A percentile compares a stretch with the other conserved stretches of the same genome.
These are phyloP conservation scores for Bathelium albidoporum DNA, from an alignment of 495 filamentous ascomycete genomes.

Conservation along the genomic window DNA sequence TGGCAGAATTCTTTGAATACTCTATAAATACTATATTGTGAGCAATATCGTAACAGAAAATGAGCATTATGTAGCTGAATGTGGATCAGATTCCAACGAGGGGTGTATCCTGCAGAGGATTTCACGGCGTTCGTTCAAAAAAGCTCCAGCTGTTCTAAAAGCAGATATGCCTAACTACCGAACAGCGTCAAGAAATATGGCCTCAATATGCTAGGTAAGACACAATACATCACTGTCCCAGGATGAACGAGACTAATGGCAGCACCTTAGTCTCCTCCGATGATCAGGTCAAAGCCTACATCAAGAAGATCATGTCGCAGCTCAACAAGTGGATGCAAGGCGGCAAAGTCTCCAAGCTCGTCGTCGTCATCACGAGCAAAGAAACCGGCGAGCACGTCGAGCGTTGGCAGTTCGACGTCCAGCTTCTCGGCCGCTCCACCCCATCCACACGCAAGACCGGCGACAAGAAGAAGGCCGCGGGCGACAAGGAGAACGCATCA, in stretches of 20 bases:
- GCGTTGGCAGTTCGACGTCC: slow-evolving; percentile 86
- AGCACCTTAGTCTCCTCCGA: slow-evolving; percentile 63
- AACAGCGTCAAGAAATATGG: slow-evolving; percentile 94
- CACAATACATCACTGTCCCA: neutral
- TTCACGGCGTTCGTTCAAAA: slow-evolving; percentile 65
- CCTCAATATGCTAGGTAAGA: slow-evolving; percentile 84
- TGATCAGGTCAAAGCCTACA: slow-evolving; percentile 97
- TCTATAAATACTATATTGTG: slow-evolving; percentile 90
- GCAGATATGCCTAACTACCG: slow-evolving; percentile 4
- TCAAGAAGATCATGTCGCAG: slow-evolving; percentile 97
- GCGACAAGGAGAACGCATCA: slow-evolving; percentile 54
- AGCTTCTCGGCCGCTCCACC: slow-evolving; percentile 11
- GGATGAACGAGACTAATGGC: slow-evolving; percentile 2
- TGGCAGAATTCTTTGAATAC: slow-evolving; percentile 97
- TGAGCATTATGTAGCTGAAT: neutral
- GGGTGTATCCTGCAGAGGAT: slow-evolving; percentile 95
- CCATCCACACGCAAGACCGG: slow-evolving; percentile 23
- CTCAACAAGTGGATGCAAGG: slow-evolving; percentile 92
- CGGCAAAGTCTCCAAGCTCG: slow-evolving; percentile 92
- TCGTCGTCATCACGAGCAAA: slow-evolving; percentile 90
- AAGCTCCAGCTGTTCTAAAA: neutral
- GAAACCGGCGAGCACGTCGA: slow-evolving; percentile 94
- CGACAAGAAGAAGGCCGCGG: slow-evolving; percentile 41
- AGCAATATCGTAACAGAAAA: slow-evolving; percentile 7
- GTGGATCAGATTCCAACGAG: slow-evolving; percentile 67